Conservation (phyloP, 2,329 filamentous ascomycete species). For the Alternaria sp. region DNA sequence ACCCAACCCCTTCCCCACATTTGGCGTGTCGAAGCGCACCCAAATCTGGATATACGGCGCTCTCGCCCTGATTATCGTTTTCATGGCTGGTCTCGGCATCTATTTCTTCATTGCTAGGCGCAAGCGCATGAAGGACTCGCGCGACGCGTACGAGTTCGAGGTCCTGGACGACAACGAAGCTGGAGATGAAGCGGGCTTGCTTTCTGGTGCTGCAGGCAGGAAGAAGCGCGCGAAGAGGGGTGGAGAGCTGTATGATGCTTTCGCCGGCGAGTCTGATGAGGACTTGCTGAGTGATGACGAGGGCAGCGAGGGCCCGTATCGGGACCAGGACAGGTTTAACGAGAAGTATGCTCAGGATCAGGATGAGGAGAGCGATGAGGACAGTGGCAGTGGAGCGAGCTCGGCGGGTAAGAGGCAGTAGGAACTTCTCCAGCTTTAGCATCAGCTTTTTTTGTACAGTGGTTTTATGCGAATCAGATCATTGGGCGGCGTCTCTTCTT, state of each 20-base stretch:
- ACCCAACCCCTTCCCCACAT: slow-evolving; percentile 87
- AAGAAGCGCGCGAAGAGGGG: slow-evolving; percentile 66
- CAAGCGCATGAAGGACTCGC: slow-evolving; percentile 74
- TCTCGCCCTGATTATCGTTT: slow-evolving; percentile 80
- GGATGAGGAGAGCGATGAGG: slow-evolving; percentile 28
- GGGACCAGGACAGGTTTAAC: slow-evolving; percentile 39
- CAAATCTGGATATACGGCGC: slow-evolving; percentile 95
- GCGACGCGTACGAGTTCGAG: slow-evolving; percentile 93
- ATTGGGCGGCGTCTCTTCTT: slow-evolving; percentile 25
- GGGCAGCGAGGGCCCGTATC: slow-evolving; percentile 46
- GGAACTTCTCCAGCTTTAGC: background rate
- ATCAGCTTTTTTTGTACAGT: slow-evolving; percentile 1
- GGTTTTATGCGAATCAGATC: slow-evolving; percentile 6
- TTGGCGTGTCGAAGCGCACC: slow-evolving; percentile 84
- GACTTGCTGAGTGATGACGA: slow-evolving; percentile 60
- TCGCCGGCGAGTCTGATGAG: slow-evolving; percentile 89
- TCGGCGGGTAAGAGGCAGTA: slow-evolving; percentile 37
- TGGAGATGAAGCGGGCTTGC: slow-evolving; percentile 58
- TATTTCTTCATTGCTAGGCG: slow-evolving; percentile 83
- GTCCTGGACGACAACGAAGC: slow-evolving; percentile 82
- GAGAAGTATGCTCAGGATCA: slow-evolving; percentile 41
- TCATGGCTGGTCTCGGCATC: slow-evolving; percentile 79
- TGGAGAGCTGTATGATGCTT: slow-evolving; percentile 95
- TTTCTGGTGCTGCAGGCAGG: slow-evolving; percentile 45
- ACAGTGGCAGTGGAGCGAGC: slow-evolving; percentile 27